These are phyloP conservation scores for Didymella glomerata DNA, from an alignment of 2,329 filamentous ascomycete species.

Conservation along the genomic window DNA sequence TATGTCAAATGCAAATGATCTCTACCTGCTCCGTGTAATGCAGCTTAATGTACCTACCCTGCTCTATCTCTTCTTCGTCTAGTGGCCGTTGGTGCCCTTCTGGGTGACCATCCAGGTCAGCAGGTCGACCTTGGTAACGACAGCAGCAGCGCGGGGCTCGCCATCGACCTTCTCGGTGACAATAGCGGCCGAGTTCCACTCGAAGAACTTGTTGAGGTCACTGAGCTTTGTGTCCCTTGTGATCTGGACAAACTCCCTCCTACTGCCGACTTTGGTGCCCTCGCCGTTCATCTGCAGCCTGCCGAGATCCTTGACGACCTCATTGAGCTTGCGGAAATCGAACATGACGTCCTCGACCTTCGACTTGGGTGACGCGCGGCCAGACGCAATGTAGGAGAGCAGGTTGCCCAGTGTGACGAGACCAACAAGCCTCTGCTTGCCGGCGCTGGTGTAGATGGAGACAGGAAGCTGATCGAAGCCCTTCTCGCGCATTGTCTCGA, in stretches of 20 bases:
- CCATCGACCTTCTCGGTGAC: conserved; percentile 77
- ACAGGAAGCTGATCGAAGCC: conserved; percentile 98
- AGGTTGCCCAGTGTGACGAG: conserved; percentile 95
- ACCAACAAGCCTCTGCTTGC: conserved; percentile 79
- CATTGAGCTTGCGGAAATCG: conserved; percentile 85
- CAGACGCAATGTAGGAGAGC: conserved; percentile 85
- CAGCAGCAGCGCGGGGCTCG: conserved; percentile 79
- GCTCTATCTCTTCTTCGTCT: not conserved
- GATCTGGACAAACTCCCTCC: conserved; percentile 87
- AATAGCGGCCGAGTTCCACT: conserved; percentile 97
- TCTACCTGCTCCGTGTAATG: not conserved
- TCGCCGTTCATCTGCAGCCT: conserved; percentile 49
- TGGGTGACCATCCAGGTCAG: conserved; percentile 83
- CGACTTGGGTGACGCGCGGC: conserved; percentile 76
- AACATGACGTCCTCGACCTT: conserved; percentile 94
- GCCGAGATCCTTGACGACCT: conserved; percentile 81
- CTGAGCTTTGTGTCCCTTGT: conserved; percentile 86
- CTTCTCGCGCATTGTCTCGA: conserved; percentile 98
- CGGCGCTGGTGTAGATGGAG: conserved; percentile 64
- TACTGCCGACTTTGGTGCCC: conserved; percentile 46
- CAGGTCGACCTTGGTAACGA: conserved; percentile 96
- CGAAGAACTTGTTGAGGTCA: conserved; percentile 89
- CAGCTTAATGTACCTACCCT: not conserved
- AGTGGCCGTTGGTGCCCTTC: conserved; percentile 21
- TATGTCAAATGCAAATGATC: conserved; percentile 13